Evolutionary conservation across 2,329 filamentous ascomycete species (phyloP), one percentile per base, ranked within the genome.

Genomic region (Paecilomyces formosus): DNA sequence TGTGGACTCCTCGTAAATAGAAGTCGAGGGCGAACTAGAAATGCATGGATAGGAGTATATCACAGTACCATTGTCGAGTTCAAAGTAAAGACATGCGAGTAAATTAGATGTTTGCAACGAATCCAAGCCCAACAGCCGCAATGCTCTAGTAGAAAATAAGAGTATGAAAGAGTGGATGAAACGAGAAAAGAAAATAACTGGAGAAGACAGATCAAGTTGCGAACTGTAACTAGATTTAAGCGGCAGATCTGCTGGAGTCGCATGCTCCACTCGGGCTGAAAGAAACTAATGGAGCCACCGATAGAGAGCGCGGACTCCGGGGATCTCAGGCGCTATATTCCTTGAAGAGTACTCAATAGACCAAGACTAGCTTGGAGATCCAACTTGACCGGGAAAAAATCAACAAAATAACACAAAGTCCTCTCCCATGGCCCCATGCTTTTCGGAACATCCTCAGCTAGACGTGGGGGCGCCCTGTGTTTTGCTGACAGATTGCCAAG

Each of bases 261-360:
- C 54, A 45, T 57, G 61, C 39, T 57, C 61, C 61, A 62, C 59
- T 58, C 54, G 56, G 56, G 33, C 33, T 54, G 54, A 53, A 56
- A 54, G 15, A 39, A 57, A 26, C 26, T 24, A 58, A 49, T 21
- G 53, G 57, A 49, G 21, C 13, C 18, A 51, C 11, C n/a, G 49
- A 39, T 39, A n/a, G 33, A 5, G 33, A 39, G 13, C 12, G 33
- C 11, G 33, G 15, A 39, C 11, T 15, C 33, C 33, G 33, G 12
- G 15, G 31, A 35, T 35, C 31, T 35, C 31, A 11, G 13, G 31
- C 31, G 33, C 33, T 39, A 39, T 13, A 12, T 39, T n/a, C 33
- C 11, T 39, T 5, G 33, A 39, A 13, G n/a, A n/a, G n/a, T n/a
- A n/a, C n/a, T n/a, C 13, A 39, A 12, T 39, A 9, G n/a, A 13